Evolutionary conservation across 163 green algal genomes (phyloP), one percentile per base, ranked within the genome.

Genomic region (Volvox carteri): DNA sequence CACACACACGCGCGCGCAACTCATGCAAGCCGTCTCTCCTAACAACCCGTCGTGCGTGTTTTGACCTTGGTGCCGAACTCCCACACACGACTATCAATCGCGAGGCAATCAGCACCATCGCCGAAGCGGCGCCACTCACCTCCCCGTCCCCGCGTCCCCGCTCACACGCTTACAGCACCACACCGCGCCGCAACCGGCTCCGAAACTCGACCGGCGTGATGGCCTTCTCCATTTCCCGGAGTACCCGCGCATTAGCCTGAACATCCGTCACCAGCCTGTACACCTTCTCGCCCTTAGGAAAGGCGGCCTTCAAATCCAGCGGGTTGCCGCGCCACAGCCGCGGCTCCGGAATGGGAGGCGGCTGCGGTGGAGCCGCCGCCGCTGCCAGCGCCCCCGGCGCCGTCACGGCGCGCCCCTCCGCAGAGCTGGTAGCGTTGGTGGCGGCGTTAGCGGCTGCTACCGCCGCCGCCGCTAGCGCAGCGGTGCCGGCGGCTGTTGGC

Each of bases 251-350:
- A 12, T 54, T 87, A 46, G 65, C 48, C 21, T 54, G 48, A 44
- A 80, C 81, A 50, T 87, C 81, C 46, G 65, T 87, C 21, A 77
- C 65, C 65, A 87, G 30, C 30, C 81, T 30, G 48, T 87, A 79
- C 65, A 87, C 65, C 81, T 87, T 87, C 67, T 87, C 81, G 2
- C 46, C 41, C 33, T 70, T 54, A 21, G 81, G 81, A 68, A 87
- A 87, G 4, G 81, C 81, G 12, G 58, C 58, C 46, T 77, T 77
- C 0, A 87, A 48, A 0, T 79, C 81, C 12, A 87, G 35, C 23
- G 81, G 81, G 65, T 87, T 68, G 8, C 81, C 81, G 0, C 81
- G 81, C 81, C 81, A 87, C 46, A 87, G 67, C 46, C 81, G 46
- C 33, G 65, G 81, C 67, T 87, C 81, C 60, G 81, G 42, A 52